Conservation (phyloP, 2,329 filamentous ascomycete genomes). For the Chaetomium sp. region DNA sequence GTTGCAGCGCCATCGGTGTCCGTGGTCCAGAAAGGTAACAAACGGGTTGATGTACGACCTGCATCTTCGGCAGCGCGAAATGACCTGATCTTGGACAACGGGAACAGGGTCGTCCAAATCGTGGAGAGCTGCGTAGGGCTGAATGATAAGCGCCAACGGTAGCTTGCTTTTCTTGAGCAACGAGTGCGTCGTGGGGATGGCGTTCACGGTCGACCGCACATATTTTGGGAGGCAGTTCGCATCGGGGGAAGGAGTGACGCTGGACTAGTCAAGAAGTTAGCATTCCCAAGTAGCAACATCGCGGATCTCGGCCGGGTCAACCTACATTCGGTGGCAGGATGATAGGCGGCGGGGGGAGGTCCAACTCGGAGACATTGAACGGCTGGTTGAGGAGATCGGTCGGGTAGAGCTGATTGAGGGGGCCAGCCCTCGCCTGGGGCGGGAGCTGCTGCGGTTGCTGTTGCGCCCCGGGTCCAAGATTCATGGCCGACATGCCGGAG, state of each 20-base stretch:
- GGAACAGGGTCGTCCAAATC: constrained; percentile 90
- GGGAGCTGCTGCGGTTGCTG: constrained; percentile 58
- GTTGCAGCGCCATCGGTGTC: constrained; percentile 97
- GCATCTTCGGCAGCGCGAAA: constrained; percentile 93
- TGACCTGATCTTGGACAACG: constrained; percentile 93
- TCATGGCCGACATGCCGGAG: constrained; percentile 83
- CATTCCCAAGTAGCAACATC: constrained; percentile 18
- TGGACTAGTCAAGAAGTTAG: constrained; percentile 63
- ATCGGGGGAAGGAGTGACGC: constrained; percentile 85
- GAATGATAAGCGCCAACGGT: constrained; percentile 92
- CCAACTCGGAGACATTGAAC: constrained; percentile 90
- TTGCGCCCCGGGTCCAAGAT: constrained; percentile 67
- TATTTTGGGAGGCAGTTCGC: constrained; percentile 94
- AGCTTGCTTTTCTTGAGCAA: constrained; percentile 96
- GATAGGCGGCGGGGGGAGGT: constrained; percentile 87
- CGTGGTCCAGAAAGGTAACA: constrained; percentile 93
- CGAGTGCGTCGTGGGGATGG: constrained; percentile 87
- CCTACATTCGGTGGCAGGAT: constrained; percentile 89
- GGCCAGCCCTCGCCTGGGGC: constrained; percentile 50
- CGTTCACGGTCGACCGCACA: constrained; percentile 92
- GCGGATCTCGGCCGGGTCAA: constrained; percentile 32
- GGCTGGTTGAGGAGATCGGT: constrained; percentile 90
- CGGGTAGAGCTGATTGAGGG: constrained; percentile 85
- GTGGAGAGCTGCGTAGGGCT: constrained; percentile 90
- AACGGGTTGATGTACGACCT: constrained; percentile 98